phyloP scores from a whole-genome alignment of 1,284 basidiomycete species.

The Singerocomus inundabilis region DNA sequence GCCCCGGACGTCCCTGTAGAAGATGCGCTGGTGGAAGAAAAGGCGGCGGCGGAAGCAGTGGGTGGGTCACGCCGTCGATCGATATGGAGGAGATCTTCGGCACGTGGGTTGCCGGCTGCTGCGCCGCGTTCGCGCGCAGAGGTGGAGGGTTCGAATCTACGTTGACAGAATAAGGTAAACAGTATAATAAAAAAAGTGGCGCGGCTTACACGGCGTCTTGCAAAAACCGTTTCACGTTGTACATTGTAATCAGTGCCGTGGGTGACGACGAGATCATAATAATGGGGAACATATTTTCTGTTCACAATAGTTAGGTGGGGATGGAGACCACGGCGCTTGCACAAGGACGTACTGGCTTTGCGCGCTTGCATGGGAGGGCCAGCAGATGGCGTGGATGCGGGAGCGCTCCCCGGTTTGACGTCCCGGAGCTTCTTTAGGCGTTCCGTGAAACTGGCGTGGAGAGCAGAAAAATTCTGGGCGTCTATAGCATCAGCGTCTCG shows the following conservation, averaged over 20 bases:
- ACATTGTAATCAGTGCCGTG: conserved; percentile 94
- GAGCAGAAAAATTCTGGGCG: conserved; percentile 69
- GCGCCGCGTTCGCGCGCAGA: conserved; percentile 67
- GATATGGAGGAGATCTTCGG: conserved; percentile 83
- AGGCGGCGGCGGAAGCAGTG: conserved; percentile 37
- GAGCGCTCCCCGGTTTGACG: conserved; percentile 46
- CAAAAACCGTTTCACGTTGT: conserved; percentile 93
- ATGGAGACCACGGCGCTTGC: not conserved
- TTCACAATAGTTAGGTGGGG: not conserved
- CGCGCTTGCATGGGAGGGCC: conserved; percentile 55
- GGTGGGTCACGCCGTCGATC: conserved; percentile 73
- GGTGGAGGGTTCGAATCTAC: conserved; percentile 77
- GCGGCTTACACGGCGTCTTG: conserved; percentile 78
- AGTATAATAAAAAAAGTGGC: not conserved
- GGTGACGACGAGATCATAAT: conserved; percentile 97
- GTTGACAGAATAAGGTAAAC: not conserved
- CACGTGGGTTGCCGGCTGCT: conserved; percentile 69
- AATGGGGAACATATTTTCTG: conserved; percentile 80
- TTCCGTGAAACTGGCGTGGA: conserved; percentile 61
- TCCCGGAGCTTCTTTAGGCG: conserved; percentile 76
- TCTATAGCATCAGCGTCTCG: not conserved
- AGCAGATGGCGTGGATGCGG: conserved; percentile 36
- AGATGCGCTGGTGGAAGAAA: conserved; percentile 3
- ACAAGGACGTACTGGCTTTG: conserved; percentile 54
- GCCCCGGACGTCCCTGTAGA: not conserved